Evolutionary conservation across 139 green algal genomes (phyloP).

Genomic region (Chlorella vulgaris): DNA sequence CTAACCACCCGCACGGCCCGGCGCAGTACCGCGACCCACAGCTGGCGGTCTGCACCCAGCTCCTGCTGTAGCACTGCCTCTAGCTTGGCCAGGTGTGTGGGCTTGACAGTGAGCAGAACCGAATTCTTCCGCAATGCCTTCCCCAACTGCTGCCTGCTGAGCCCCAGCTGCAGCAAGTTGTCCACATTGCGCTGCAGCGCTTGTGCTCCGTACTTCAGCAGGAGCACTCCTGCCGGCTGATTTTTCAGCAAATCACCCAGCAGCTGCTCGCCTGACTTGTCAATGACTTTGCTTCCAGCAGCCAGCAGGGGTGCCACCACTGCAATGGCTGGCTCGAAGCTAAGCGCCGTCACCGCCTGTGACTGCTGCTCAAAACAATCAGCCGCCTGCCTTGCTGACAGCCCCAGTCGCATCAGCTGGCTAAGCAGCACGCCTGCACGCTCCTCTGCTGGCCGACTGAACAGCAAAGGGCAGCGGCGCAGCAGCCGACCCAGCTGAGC

Average conservation of each 20-base stretch:
- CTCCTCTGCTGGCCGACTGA: conserved; percentile 11
- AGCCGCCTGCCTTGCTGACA: neutral
- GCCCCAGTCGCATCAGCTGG: conserved; percentile 10
- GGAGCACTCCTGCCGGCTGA: neutral
- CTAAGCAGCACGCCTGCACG: conserved; percentile 8
- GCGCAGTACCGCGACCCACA: neutral
- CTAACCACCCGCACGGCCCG: too few species aligned
- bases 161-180: neutral
- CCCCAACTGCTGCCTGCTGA: neutral
- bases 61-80: conserved; percentile 5
- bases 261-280: neutral
- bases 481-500: neutral
- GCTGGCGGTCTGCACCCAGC: neutral
- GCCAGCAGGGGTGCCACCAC: neutral
- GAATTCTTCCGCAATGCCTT: neutral
- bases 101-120: neutral
- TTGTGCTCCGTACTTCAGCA: neutral
- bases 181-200: neutral
- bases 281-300: neutral
- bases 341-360: neutral
- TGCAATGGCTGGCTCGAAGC: conserved; percentile 4
- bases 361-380: conserved; percentile 10
- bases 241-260: neutral
- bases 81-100: neutral
- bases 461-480: conserved; percentile 1